Evolutionary conservation across 371 early-diverging fungal species (phyloP).

Genomic region (Apophysomyces sp.): DNA sequence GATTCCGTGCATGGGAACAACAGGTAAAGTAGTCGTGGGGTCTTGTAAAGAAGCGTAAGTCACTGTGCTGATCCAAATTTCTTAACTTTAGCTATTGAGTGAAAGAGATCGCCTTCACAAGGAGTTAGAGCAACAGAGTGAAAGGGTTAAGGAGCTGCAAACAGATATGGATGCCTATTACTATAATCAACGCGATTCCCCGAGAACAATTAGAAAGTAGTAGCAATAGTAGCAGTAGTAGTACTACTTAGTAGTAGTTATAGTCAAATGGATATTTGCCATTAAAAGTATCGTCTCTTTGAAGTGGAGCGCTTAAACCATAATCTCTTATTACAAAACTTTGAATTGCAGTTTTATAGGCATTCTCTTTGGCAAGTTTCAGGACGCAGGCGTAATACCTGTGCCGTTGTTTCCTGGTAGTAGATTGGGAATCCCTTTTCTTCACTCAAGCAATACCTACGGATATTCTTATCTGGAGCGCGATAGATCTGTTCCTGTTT

Average conservation of each 20-base stretch:
- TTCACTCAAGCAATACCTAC: no score
- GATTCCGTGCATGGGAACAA: conserved; percentile 97
- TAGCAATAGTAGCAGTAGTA: background rate
- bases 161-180: conserved; percentile 68
- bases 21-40: conserved; percentile 46
- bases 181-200: conserved; percentile 38
- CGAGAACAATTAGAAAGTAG: conserved; percentile 37
- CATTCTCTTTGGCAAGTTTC: no score
- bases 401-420: no score
- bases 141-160: conserved; percentile 85
- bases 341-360: no score
- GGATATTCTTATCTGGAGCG: no score
- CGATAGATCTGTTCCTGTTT: no score
- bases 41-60: background rate
- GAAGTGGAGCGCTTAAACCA: background rate
- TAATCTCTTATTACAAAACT: no score
- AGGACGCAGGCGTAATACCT: no score
- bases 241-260: background rate
- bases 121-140: conserved; percentile 92
- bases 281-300: background rate
- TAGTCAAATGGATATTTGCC: background rate
- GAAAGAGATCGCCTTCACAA: conserved; percentile 96
- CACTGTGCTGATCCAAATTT: background rate
- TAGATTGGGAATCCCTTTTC: no score
- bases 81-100: conserved; percentile 69